A percentile compares a stretch with the other conserved stretches of the same genome.
phyloP scores from a whole-genome alignment of 495 filamentous ascomycete genomes.

The Extremus antarcticus region DNA sequence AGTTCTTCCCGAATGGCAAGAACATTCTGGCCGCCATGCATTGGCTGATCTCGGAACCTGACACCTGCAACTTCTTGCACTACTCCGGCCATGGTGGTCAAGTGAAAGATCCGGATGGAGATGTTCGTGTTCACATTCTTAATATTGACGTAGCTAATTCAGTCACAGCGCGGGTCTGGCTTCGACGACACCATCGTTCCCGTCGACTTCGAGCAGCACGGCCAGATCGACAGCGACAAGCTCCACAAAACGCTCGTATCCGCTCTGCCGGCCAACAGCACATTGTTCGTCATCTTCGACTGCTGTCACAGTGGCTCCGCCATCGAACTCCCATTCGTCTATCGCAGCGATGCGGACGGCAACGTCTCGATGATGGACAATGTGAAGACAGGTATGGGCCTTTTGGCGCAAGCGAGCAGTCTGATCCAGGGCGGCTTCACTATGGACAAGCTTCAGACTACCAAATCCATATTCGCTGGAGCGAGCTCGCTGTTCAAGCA shows the following conservation, averaged over 20 bases:
- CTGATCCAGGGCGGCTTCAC: constrained; percentile 43
- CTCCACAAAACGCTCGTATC: constrained; percentile 44
- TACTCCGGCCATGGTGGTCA: constrained; percentile 50
- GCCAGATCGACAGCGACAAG: constrained; percentile 41
- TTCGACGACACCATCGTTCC: constrained; percentile 39
- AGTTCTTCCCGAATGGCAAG: constrained; percentile 41
- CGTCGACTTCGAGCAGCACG: constrained; percentile 30
- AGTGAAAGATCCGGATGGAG: no score
- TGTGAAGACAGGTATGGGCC: constrained; percentile 38
- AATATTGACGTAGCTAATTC: no score
- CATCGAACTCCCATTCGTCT: constrained; percentile 47
- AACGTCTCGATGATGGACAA: constrained; percentile 44
- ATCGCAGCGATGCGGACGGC: constrained; percentile 37
- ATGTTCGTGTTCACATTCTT: no score
- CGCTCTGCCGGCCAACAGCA: constrained; percentile 37
- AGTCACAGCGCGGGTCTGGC: constrained; percentile 26
- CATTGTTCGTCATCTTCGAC: constrained; percentile 47
- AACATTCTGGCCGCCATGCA: constrained; percentile 49
- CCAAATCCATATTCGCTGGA: constrained; percentile 40
- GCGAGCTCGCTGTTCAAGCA: constrained; percentile 42
- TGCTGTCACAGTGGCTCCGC: constrained; percentile 52
- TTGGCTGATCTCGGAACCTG: constrained; percentile 44
- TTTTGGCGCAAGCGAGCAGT: constrained; percentile 34
- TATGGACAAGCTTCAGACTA: constrained; percentile 38
- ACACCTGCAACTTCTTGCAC: constrained; percentile 42